Evolutionary conservation across 768 basidiomycete genomes (phyloP).

Genomic region (Psilocybe cubensis): DNA sequence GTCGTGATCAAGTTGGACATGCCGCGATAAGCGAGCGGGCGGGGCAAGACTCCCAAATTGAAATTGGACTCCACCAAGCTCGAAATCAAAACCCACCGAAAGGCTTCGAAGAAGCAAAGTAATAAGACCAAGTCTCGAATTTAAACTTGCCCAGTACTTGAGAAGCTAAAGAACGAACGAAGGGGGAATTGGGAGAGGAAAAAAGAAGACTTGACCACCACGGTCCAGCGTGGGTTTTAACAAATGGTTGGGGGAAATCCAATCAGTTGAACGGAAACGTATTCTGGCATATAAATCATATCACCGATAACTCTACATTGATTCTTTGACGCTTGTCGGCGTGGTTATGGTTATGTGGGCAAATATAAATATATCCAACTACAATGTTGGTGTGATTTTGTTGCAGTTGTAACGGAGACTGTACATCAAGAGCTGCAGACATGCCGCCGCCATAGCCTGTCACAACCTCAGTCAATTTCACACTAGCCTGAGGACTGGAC

Average conservation of each 20-base stretch:
- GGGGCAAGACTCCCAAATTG: not conserved
- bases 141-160: no score
- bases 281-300: not conserved
- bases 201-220: not conserved
- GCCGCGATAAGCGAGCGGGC: not conserved
- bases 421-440: no score
- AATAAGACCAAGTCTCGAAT: not conserved
- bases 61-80: no score
- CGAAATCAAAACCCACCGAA: not conserved
- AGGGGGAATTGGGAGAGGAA: no score
- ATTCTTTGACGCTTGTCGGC: not conserved
- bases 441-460: not conserved
- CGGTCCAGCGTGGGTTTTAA: not conserved
- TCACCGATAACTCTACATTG: not conserved
- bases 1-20: not conserved
- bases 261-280: not conserved
- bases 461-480: not conserved
- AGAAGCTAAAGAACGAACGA: no score
- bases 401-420: no score
- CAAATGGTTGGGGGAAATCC: not conserved
- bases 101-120: not conserved
- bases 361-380: not conserved
- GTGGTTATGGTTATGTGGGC: not conserved
- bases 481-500: not conserved
- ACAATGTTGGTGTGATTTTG: no score